Evolutionary conservation across 768 basidiomycete species (phyloP), one percentile per base, ranked within the genome.

Genomic region (Daedaleopsis sinensis): DNA sequence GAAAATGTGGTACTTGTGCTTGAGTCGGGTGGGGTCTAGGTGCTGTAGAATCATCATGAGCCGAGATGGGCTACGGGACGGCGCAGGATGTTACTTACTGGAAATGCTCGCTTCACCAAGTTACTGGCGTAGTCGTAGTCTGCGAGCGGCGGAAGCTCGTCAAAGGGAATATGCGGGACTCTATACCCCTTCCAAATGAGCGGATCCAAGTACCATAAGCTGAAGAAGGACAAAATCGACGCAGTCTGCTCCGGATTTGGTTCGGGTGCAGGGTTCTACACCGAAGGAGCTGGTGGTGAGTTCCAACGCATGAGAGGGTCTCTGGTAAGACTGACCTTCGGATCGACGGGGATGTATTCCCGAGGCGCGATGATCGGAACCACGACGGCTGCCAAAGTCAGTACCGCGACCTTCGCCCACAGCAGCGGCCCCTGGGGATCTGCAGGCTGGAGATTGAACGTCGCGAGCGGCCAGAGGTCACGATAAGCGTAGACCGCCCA

Each of bases 331-430:
- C 61, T 13, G 24, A 82, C 84, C 70, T 79, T 76, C 1, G 84
- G 80, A 64, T 90, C 82, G 24, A 83, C 75, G 6, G 88, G 87
- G 2, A 80, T 70, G 70, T 90, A 89, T 48, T 76, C 76, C 15
- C 84, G 75, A 6, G 89, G 88, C 43, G 80, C 75, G 50, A 83
- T 58, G 16, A 88, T 71, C 24, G 89, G 89, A 35, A 89, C 72
- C 11, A 82, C 55, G 3, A 83, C 71, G 8, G 77, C 79, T 10
- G 76, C 81, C 7, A 82, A 32, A 9, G 76, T 64, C 16, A 89
- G 76, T 13, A 84, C 52, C n/a, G 62, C 67, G 5, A 86, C 58
- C 68, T 86, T 82, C 2, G 73, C 71, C 87, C 88, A 89, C 19
- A 88, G 69, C 36, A 84, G 59, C 51, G 70, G 61, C 8, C 84